Conservation (phyloP, 257 asterid species). For the Dorcoceras hygrometricum region DNA sequence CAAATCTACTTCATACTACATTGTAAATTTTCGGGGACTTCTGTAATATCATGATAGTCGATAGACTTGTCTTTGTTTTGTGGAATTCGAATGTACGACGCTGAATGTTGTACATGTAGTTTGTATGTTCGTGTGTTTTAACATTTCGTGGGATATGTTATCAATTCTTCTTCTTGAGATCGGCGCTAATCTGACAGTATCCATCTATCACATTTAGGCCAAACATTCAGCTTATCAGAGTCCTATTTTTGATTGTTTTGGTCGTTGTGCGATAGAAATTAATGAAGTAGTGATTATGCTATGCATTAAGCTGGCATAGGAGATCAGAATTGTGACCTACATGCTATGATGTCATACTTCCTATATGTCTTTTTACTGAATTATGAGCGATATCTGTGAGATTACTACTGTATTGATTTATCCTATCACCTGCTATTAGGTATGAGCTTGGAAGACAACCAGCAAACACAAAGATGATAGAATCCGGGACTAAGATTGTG, state of each 20-base stretch:
- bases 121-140: no score
- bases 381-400: background rate
- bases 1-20: background rate
- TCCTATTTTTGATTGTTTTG: background rate
- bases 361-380: background rate
- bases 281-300: no score
- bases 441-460: conserved; percentile 90
- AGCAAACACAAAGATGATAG: conserved; percentile 56
- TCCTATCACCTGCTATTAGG: conserved; percentile 31
- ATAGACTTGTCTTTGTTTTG: no score
- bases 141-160: no score
- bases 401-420: background rate
- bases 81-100: no score
- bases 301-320: no score
- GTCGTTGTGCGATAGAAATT: background rate
- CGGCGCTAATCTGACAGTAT: background rate
- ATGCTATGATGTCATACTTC: no score
- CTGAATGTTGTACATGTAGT: no score
- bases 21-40: background rate
- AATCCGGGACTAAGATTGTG: background rate
- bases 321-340: no score
- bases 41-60: background rate
- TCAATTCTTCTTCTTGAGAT: no score
- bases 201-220: background rate
- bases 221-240: background rate